Base-by-base conservation (phyloP, 2,329 filamentous ascomycete genomes). In the Xylariales sp. region DNA sequence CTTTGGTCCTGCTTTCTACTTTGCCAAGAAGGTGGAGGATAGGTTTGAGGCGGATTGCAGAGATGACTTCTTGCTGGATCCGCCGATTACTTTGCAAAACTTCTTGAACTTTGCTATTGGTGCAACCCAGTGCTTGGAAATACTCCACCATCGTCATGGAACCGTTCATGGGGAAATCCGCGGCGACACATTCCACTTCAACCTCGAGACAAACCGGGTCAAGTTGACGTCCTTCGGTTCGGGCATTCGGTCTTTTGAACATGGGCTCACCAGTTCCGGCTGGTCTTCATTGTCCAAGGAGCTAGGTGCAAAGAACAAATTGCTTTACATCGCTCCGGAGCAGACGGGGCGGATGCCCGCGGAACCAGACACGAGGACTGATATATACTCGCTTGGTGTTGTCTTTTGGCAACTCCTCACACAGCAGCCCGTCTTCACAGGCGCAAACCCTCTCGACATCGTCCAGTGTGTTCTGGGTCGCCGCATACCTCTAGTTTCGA, bases 41-140 rank as follows among this genome's bases (percentile, higher is more conserved):
- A 60, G 60, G 17, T 74, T 69, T 49, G 65, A 70, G 25, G 63
- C 64, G 1, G 57, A 66, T 40, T 62, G 61, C 24, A 68, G 62
- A 27, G 57, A 66, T 25, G 59, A 69, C n/a, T 66, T 69, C 25
- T 62, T 60, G 3, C 67, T 80, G 2, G 69, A 69, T 14, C 70
- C 76, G 14, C 75, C 78, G 25, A 80, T 93, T 29, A 80, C 83
- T 31, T 66, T 96, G 5, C 73, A 84, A 32, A 72, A 78, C 13
- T 96, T 96, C 53, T 73, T 97, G 19, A 85, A 95, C 53, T 96
- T 96, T 56, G 91, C 90, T 20, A 87, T 95, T 41, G 90, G 90
- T 17, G 86, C 90, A 2, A 79, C 85, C 5, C 80, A 94, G 59
- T 94, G 88, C 55, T 65, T 95, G 33, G 90, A 96, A 60, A 81